A percentile compares a stretch with the other conserved stretches of the same genome.
These are phyloP conservation scores for Trichophyton mentagrophytes DNA, from an alignment of 2,329 filamentous ascomycete genomes.

Conservation along the genomic window DNA sequence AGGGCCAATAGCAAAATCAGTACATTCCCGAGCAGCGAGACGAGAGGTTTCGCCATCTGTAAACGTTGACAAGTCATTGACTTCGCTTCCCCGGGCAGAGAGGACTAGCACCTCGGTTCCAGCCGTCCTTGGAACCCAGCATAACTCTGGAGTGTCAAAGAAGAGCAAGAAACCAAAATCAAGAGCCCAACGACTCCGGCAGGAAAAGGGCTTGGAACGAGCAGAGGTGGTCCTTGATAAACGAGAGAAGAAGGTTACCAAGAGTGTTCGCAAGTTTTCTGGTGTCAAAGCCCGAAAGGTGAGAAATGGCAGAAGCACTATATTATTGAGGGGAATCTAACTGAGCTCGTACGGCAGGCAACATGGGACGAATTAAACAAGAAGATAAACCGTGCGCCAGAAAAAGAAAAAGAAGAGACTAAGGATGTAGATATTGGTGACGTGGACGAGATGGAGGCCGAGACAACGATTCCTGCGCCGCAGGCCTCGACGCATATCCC, in stretches of 20 bases:
- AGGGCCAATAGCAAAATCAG: conserved; percentile 34
- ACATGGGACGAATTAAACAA: conserved; percentile 15
- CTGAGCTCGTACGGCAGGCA: conserved; percentile 7
- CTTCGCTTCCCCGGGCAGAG: conserved; percentile 29
- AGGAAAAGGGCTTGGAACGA: conserved; percentile 43
- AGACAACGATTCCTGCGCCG: conserved; percentile 7
- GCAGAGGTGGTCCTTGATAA: conserved; percentile 44
- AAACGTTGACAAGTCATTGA: conserved; percentile 40
- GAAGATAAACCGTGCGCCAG: conserved; percentile 4
- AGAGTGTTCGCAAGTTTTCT: conserved; percentile 39
- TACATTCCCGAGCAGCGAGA: conserved; percentile 47
- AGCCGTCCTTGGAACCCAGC: conserved; percentile 38
- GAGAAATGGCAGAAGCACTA: conserved; percentile 4
- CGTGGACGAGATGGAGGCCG: conserved; percentile 7
- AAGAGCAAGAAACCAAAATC: conserved; percentile 37
- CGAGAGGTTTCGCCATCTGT: conserved; percentile 44
- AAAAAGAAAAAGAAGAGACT: conserved; percentile 5
- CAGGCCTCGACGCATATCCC: conserved; percentile 12
- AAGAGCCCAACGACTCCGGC: conserved; percentile 42
- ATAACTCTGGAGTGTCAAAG: conserved; percentile 41
- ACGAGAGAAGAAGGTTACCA: conserved; percentile 43
- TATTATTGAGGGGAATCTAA: conserved; percentile 8
- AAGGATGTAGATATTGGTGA: conserved; percentile 8
- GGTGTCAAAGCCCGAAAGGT: conserved; percentile 37
- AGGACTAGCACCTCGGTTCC: conserved; percentile 28